Conservation (phyloP, 2,329 filamentous ascomycete species). For the Plenodomus lindquistii region DNA sequence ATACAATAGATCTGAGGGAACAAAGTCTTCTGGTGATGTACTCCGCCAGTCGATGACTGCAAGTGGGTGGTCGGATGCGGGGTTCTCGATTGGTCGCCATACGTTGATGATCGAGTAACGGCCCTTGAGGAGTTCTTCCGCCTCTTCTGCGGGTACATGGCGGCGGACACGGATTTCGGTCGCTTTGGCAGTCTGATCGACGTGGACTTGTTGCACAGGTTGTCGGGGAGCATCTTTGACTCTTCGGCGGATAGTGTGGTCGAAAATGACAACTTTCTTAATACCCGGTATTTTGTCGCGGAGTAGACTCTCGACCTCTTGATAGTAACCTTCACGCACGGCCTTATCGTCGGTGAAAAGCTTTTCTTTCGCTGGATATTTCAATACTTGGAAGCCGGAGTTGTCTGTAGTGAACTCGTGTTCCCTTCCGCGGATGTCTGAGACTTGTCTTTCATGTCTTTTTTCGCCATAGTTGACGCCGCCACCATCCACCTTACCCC, state of each 20-base stretch:
- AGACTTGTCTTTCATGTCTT: constrained; percentile 54
- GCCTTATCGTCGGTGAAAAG: constrained; percentile 59
- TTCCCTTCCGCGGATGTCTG: constrained; percentile 59
- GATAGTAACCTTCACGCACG: constrained; percentile 63
- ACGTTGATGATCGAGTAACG: constrained; percentile 72
- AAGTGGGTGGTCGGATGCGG: constrained; percentile 69
- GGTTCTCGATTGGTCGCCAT: constrained; percentile 67
- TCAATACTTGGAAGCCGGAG: constrained; percentile 62
- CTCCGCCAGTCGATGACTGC: constrained; percentile 69
- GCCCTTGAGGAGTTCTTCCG: constrained; percentile 59
- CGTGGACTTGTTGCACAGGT: constrained; percentile 71
- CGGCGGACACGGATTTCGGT: constrained; percentile 64
- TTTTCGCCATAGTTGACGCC: constrained; percentile 57
- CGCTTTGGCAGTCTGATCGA: constrained; percentile 70
- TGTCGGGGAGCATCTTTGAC: constrained; percentile 60
- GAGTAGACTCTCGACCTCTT: constrained; percentile 63
- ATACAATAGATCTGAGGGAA: constrained; percentile 66
- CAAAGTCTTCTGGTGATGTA: constrained; percentile 60
- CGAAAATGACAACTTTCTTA: constrained; percentile 69
- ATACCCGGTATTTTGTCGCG: constrained; percentile 58
- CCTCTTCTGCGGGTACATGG: constrained; percentile 61
- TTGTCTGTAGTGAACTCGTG: constrained; percentile 60
- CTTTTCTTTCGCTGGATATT: constrained; percentile 58
- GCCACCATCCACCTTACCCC: constrained; percentile 67
- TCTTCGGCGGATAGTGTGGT: constrained; percentile 69